These are phyloP conservation scores for Salix caprea DNA, from an alignment of 345 rosid species.

Conservation along the genomic window DNA sequence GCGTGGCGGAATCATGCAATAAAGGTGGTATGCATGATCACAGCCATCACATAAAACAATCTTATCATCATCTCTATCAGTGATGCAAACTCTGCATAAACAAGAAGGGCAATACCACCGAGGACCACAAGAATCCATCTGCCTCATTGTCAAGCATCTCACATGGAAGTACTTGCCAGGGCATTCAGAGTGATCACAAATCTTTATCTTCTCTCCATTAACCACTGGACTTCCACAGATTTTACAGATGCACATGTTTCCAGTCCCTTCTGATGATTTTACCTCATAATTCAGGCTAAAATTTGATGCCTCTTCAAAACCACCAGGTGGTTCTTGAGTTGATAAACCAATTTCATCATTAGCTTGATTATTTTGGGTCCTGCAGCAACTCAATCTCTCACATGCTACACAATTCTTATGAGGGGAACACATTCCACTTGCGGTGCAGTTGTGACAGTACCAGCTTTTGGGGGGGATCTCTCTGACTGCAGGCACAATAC, in stretches of 20 bases:
- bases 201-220: constrained; percentile 43
- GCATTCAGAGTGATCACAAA: constrained; percentile 63
- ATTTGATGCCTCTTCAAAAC: constrained; percentile 42
- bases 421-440: constrained; percentile 52
- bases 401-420: constrained; percentile 79
- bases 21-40: constrained; percentile 84
- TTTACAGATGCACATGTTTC: constrained; percentile 37
- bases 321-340: constrained; percentile 31
- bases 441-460: constrained; percentile 69
- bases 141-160: constrained; percentile 70
- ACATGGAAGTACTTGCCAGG: constrained; percentile 61
- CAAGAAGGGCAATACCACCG: constrained; percentile 95
- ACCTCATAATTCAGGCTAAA: constrained; percentile 30
- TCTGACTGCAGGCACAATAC: constrained; percentile 64
- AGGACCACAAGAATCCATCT: constrained; percentile 51
- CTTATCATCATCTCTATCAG: constrained; percentile 72
- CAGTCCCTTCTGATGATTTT: constrained; percentile 20
- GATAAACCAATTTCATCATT: constrained; percentile 22
- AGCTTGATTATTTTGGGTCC: constrained; percentile 22
- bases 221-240: constrained; percentile 48
- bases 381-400: constrained; percentile 50
- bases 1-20: constrained; percentile 73
- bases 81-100: constrained; percentile 68
- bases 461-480: constrained; percentile 60
- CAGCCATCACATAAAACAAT: constrained; percentile 87